These are phyloP conservation scores for Vicia villosa DNA, from an alignment of 306 rosid genomes.

Conservation along the genomic window DNA sequence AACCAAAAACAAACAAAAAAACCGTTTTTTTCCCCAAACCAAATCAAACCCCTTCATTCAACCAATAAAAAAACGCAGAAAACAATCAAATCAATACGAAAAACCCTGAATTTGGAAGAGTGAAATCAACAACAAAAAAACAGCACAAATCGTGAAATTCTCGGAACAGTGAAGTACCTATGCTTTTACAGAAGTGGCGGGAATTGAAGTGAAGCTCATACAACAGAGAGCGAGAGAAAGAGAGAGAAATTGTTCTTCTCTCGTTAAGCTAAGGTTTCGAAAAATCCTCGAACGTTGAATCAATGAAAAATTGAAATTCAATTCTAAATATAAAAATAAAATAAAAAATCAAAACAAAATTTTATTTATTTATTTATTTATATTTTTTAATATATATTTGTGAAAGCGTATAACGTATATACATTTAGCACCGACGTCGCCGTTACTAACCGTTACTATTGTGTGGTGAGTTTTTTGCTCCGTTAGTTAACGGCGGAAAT, in stretches of 20 bases:
- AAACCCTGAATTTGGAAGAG: conserved; percentile 34
- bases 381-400: neutral
- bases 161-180: conserved; percentile 54
- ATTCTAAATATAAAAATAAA: conserved; percentile 30
- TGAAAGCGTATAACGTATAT: conserved; percentile 48
- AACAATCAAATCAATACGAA: conserved; percentile 43
- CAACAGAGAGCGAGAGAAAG: conserved; percentile 31
- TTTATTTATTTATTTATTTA: conserved; percentile 7
- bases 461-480: conserved; percentile 7
- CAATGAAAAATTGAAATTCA: conserved; percentile 49
- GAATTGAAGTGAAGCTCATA: conserved; percentile 75
- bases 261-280: conserved; percentile 62
- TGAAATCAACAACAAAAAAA: conserved; percentile 7
- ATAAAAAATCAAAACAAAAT: neutral
- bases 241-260: conserved; percentile 24
- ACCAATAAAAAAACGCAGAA: conserved; percentile 12
- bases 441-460: conserved; percentile 68
- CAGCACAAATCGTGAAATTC: neutral
- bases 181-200: conserved; percentile 65
- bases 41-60: conserved; percentile 33
- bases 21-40: conserved; percentile 36
- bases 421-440: conserved; percentile 72
- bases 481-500: conserved; percentile 51
- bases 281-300: conserved; percentile 99
- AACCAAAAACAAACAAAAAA: neutral